A percentile compares a stretch with the other conserved stretches of the same genome.
phyloP scores from a whole-genome alignment of 345 rosid species.

The Eutrema yunnanense region DNA sequence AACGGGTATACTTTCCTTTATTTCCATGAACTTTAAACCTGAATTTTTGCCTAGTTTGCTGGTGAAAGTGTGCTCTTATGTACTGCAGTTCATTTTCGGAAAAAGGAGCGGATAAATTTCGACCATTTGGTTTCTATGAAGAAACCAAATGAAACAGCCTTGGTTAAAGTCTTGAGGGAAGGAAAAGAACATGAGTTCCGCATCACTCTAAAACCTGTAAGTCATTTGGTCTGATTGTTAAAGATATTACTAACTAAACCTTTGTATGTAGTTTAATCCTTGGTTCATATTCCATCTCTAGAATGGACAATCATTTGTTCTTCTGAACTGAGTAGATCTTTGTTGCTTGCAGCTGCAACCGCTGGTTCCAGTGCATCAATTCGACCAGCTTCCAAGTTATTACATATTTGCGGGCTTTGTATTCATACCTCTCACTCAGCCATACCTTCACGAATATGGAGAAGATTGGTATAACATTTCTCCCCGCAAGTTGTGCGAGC shows the following conservation, averaged over 20 bases:
- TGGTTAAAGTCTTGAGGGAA: slow-evolving; percentile 60
- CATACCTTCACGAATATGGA: slow-evolving; percentile 85
- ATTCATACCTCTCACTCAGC: slow-evolving; percentile 79
- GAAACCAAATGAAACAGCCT: slow-evolving; percentile 66
- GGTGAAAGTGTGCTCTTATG: neutral
- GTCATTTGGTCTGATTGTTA: slow-evolving; percentile 19
- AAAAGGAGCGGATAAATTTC: slow-evolving; percentile 78
- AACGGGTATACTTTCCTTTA: slow-evolving; percentile 43
- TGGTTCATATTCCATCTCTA: neutral
- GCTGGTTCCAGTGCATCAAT: slow-evolving; percentile 85
- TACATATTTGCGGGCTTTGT: slow-evolving; percentile 94
- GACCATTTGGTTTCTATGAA: slow-evolving; percentile 92
- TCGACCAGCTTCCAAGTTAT: slow-evolving; percentile 78
- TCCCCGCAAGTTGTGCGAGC: slow-evolving; percentile 77
- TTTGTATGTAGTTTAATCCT: neutral
- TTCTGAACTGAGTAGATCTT: neutral
- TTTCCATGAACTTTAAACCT: neutral
- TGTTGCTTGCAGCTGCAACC: slow-evolving; percentile 64
- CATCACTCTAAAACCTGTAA: slow-evolving; percentile 60
- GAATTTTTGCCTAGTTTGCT: neutral
- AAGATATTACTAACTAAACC: neutral
- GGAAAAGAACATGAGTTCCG: slow-evolving; percentile 54
- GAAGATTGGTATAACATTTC: slow-evolving; percentile 93
- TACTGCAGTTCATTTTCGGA: slow-evolving; percentile 74
- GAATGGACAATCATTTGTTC: neutral